phyloP scores from a whole-genome alignment of 805 yeast genomes.

The Kuraishia piskuri region DNA sequence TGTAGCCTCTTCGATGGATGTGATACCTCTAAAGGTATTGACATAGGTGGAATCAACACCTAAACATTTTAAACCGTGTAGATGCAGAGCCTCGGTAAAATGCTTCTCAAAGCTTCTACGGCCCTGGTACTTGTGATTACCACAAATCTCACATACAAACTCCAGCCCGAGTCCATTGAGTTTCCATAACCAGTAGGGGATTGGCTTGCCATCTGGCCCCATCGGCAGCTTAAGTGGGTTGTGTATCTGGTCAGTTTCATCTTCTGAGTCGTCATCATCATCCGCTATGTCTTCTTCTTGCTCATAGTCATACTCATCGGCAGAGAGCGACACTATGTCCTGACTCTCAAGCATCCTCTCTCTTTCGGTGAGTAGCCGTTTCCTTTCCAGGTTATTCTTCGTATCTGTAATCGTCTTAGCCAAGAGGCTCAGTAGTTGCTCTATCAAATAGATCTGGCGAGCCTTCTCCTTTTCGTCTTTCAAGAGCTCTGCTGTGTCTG shows the following conservation, averaged over 20 bases:
- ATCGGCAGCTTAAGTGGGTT: constrained; percentile 59
- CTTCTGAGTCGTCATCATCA: constrained; percentile 23
- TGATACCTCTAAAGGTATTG: constrained; percentile 51
- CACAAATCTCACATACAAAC: constrained; percentile 82
- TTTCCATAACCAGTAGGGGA: constrained; percentile 90
- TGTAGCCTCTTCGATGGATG: constrained; percentile 59
- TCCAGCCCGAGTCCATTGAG: constrained; percentile 73
- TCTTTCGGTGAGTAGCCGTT: constrained; percentile 57
- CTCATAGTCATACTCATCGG: constrained; percentile 20
- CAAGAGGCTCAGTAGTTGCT: constrained; percentile 27
- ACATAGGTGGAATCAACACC: constrained; percentile 51
- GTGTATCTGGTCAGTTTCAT: constrained; percentile 20
- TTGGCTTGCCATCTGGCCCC: constrained; percentile 86
- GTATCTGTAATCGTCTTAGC: constrained; percentile 38
- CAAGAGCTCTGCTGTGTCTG: constrained; percentile 3
- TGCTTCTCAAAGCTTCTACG: constrained; percentile 64
- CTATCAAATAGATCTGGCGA: constrained; percentile 30
- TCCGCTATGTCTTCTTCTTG: constrained; percentile 16
- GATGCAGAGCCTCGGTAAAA: constrained; percentile 63
- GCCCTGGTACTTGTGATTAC: constrained; percentile 65
- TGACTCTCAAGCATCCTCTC: constrained; percentile 52
- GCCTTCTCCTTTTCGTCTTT: constrained; percentile 3
- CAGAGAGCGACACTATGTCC: constrained; percentile 30
- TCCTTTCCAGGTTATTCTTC: constrained; percentile 53
- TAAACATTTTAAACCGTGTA: constrained; percentile 61